Percentiles rank a stretch among this genome's conserved stretches.
Conservation (phyloP, 805 yeast genomes). For the Candida sanyiensis region DNA sequence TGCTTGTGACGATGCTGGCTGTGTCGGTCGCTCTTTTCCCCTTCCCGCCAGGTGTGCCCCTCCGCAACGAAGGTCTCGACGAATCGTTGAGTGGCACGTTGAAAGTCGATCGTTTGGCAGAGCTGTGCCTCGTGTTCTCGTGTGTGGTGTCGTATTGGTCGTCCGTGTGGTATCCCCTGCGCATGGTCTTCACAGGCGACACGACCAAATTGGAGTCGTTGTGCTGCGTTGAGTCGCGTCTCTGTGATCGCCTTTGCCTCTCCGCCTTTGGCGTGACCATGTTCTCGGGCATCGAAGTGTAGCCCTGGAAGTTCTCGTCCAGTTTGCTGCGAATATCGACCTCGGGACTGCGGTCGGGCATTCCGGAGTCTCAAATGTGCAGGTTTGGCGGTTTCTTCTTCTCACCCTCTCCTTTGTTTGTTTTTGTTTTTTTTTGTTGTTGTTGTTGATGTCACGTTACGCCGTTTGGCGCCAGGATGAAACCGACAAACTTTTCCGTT, state of each 20-base stretch:
- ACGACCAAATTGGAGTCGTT: slow-evolving; percentile 21
- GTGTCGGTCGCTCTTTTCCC: too few species aligned
- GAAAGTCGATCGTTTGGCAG: slow-evolving; percentile 7
- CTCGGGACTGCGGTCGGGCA: slow-evolving; percentile 5
- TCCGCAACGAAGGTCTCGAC: slow-evolving; percentile 18
- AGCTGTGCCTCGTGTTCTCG: slow-evolving; percentile 7
- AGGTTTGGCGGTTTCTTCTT: too few species aligned
- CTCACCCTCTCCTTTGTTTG: too few species aligned
- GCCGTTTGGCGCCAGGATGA: too few species aligned
- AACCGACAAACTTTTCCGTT: too few species aligned
- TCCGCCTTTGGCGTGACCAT: too few species aligned
- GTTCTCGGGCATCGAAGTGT: slow-evolving; percentile 16
- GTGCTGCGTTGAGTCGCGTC: slow-evolving; percentile 8
- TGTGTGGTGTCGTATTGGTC: slow-evolving; percentile 15
- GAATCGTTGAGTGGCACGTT: slow-evolving; percentile 20
- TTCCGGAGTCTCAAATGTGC: too few species aligned
- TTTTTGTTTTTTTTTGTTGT: not conserved
- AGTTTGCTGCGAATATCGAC: slow-evolving; percentile 10
- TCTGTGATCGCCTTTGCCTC: too few species aligned
- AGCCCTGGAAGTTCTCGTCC: slow-evolving; percentile 15
- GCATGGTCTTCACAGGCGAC: slow-evolving; percentile 22
- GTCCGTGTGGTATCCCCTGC: slow-evolving; percentile 9
- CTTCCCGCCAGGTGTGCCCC: slow-evolving; percentile 22
- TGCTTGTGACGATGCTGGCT: not conserved
- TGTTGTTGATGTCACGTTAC: too few species aligned